A percentile compares a stretch with the other conserved stretches of the same genome.
Conservation (phyloP, 2,329 filamentous ascomycete genomes). For the Ceratocystiopsis minuta region DNA sequence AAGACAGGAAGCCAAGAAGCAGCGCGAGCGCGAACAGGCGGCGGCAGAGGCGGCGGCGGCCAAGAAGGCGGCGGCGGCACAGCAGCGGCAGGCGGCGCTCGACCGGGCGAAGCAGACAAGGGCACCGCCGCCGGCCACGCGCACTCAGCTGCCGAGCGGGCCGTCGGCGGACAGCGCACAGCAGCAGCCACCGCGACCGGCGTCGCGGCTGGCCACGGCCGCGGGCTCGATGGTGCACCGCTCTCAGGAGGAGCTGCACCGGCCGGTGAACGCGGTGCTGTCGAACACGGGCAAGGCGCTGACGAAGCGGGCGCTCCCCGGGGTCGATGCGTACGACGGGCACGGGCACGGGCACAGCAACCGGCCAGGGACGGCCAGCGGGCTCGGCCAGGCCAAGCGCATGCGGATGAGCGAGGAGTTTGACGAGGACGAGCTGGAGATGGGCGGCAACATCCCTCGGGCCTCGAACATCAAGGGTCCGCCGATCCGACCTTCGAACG, state of each 20-base stretch:
- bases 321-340: constrained; percentile 1
- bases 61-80: constrained; percentile 36
- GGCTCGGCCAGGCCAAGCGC: constrained; percentile 54
- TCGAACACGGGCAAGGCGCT: constrained; percentile 51
- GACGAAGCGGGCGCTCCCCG: constrained; percentile 53
- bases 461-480: constrained; percentile 53
- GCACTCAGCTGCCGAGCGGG: constrained; percentile 32
- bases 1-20: constrained; percentile 27
- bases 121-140: constrained; percentile 41
- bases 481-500: constrained; percentile 64
- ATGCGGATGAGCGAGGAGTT: constrained; percentile 58
- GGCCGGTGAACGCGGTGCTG: constrained; percentile 40
- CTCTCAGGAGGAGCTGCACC: constrained; percentile 38
- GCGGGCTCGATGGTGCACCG: constrained; percentile 32
- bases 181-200: constrained; percentile 24
- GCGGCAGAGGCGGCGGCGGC: constrained; percentile 27
- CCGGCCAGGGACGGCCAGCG: constrained; percentile 2
- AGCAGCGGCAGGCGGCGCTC: constrained; percentile 41
- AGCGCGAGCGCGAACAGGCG: constrained; percentile 41
- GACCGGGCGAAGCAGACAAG: constrained; percentile 48
- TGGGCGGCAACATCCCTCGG: constrained; percentile 36
- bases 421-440: constrained; percentile 40
- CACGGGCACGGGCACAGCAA: neutral
- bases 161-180: constrained; percentile 21
- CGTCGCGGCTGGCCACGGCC: constrained; percentile 38